phyloP scores from a whole-genome alignment of 2,329 filamentous ascomycete species.

The Parafenestella ontariensis region DNA sequence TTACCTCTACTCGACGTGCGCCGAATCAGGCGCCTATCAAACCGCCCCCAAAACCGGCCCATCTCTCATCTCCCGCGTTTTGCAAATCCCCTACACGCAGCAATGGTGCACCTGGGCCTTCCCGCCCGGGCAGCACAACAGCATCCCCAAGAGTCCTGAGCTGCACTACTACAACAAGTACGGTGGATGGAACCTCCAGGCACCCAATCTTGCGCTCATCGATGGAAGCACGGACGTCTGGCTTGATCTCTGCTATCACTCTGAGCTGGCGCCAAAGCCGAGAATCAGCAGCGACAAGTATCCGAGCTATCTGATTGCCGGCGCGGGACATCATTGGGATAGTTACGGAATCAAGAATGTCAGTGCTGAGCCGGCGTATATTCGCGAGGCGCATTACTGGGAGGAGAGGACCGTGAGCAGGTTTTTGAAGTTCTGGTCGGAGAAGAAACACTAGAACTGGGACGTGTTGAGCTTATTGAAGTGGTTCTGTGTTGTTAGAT shows the following conservation, averaged over 20 bases:
- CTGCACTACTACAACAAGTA: conserved; percentile 54
- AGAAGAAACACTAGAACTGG: conserved; percentile 11
- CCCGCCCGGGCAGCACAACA: conserved; percentile 54
- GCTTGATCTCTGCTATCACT: conserved; percentile 61
- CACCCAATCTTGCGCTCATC: conserved; percentile 59
- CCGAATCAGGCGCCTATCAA: conserved; percentile 60
- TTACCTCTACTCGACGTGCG: conserved; percentile 60
- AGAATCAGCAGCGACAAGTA: conserved; percentile 53
- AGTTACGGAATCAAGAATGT: conserved; percentile 52
- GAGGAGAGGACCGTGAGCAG: conserved; percentile 56
- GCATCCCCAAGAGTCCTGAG: conserved; percentile 54
- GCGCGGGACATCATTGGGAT: conserved; percentile 62
- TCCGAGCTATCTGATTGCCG: conserved; percentile 59
- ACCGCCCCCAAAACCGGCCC: conserved; percentile 54
- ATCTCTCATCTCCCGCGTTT: conserved; percentile 56
- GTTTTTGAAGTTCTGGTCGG: conserved; percentile 30
- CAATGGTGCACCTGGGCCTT: conserved; percentile 65
- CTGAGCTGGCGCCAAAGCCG: conserved; percentile 48
- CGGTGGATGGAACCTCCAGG: conserved; percentile 56
- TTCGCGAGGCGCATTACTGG: conserved; percentile 59
- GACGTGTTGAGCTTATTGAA: not conserved
- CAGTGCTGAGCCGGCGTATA: conserved; percentile 58
- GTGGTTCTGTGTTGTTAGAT: too few species aligned
- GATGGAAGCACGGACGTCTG: conserved; percentile 62
- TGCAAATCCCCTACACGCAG: conserved; percentile 60